phyloP scores from a whole-genome alignment of 2,329 filamentous ascomycete species.

The Fusarium anguioides region DNA sequence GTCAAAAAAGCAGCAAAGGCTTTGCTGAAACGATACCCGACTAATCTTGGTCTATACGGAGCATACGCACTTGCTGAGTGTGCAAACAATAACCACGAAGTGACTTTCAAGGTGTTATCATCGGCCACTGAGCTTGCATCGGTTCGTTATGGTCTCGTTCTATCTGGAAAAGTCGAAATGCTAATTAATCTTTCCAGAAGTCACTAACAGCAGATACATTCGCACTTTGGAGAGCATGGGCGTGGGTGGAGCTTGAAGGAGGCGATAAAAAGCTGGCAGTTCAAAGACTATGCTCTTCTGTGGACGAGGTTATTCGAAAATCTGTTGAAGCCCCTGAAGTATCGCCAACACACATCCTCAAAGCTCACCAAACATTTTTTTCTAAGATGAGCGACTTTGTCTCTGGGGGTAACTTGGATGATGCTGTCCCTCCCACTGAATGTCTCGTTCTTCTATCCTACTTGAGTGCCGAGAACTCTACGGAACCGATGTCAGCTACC shows the following conservation, averaged over 20 bases:
- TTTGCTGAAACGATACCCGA: constrained; percentile 75
- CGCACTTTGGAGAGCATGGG: constrained; percentile 70
- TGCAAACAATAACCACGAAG: constrained; percentile 64
- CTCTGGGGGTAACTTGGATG: constrained; percentile 58
- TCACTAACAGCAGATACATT: constrained; percentile 36
- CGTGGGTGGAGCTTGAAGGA: constrained; percentile 72
- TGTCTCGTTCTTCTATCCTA: constrained; percentile 75
- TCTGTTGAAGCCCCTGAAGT: constrained; percentile 32
- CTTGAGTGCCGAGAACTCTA: constrained; percentile 58
- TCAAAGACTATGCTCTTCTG: constrained; percentile 54
- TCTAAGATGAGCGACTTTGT: constrained; percentile 67
- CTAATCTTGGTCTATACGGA: constrained; percentile 78
- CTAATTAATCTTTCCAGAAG: constrained; percentile 32
- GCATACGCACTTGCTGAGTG: constrained; percentile 80
- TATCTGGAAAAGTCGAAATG: not conserved
- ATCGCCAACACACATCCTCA: constrained; percentile 60
- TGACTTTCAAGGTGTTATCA: constrained; percentile 72
- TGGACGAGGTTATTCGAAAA: constrained; percentile 46
- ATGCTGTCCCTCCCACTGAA: constrained; percentile 68
- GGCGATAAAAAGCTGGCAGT: constrained; percentile 51
- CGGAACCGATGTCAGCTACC: constrained; percentile 56
- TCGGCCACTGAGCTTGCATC: constrained; percentile 65
- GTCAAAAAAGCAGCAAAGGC: constrained; percentile 78
- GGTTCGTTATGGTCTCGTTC: constrained; percentile 40
- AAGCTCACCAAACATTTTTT: constrained; percentile 62